Evolutionary conservation across 2,329 filamentous ascomycete genomes (phyloP).

Genomic region (Aphanoascus verrucosus): DNA sequence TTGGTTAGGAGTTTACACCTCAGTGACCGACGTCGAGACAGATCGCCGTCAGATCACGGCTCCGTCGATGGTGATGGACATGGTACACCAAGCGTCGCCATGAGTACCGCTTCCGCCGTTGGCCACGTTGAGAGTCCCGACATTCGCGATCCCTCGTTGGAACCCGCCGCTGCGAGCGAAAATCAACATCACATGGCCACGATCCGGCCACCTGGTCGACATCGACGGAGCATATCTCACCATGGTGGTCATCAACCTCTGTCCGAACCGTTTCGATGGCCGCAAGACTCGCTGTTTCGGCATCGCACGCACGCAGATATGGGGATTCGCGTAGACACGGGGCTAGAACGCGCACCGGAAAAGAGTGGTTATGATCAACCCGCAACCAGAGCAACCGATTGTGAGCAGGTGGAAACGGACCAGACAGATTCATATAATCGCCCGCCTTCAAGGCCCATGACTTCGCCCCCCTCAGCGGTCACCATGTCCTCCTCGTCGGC

Average conservation of each 20-base stretch:
- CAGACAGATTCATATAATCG: background rate
- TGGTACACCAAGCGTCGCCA: slow-evolving; percentile 35
- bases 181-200: slow-evolving; percentile 4
- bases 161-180: slow-evolving; percentile 7
- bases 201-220: slow-evolving; percentile 6
- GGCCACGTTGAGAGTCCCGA: slow-evolving; percentile 35
- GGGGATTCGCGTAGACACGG: background rate
- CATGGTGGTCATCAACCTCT: slow-evolving; percentile 23
- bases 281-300: slow-evolving; percentile 28
- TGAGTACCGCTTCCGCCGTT: slow-evolving; percentile 36
- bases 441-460: slow-evolving; percentile 12
- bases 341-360: background rate
- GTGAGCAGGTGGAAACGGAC: background rate
- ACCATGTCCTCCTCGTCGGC: slow-evolving; percentile 40
- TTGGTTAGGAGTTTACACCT: slow-evolving; percentile 27
- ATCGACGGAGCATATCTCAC: slow-evolving; percentile 31
- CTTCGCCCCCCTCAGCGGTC: slow-evolving; percentile 34
- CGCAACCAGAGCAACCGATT: background rate
- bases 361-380: slow-evolving; percentile 12
- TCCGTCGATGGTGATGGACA: slow-evolving; percentile 29
- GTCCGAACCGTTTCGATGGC: slow-evolving; percentile 27
- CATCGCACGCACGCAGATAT: slow-evolving; percentile 22
- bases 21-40: slow-evolving; percentile 30
- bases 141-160: slow-evolving; percentile 14
- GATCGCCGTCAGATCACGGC: slow-evolving; percentile 26